phyloP scores from a whole-genome alignment of 192 early-diverging fungal species.

The Entrophospora sp. region DNA sequence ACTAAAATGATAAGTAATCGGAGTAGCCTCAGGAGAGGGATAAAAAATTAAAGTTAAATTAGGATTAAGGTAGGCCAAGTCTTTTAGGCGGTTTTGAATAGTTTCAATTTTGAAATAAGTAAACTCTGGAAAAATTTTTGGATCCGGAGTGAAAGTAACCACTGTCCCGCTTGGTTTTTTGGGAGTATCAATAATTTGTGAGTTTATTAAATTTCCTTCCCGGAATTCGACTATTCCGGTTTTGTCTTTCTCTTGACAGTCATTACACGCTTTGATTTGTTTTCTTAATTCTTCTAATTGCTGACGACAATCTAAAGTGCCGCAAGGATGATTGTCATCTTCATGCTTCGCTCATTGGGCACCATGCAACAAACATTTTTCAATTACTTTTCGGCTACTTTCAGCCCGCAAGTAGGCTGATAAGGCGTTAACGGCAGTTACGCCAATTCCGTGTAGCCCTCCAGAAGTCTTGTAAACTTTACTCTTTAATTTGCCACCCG shows the following conservation, averaged over 20 bases:
- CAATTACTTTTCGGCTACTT: neutral
- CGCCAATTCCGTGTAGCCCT: constrained; percentile 1
- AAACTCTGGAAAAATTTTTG: constrained; percentile 9
- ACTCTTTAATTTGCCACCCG: neutral
- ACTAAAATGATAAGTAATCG: constrained; percentile 1
- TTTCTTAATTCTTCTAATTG: too few relatives aligned
- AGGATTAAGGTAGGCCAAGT: constrained; percentile 8
- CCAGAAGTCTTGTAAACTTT: constrained; percentile 14
- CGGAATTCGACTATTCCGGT: neutral
- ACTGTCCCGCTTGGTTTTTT: neutral
- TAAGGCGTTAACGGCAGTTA: neutral
- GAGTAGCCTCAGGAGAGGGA: neutral
- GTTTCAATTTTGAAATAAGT: constrained; percentile 7
- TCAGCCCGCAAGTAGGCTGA: neutral
- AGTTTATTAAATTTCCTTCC: neutral
- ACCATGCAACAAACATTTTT: too few relatives aligned
- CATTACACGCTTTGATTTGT: too few relatives aligned
- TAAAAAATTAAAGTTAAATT: neutral
- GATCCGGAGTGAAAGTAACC: constrained; percentile 1
- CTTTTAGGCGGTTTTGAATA: constrained; percentile 7
- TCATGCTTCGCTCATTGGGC: too few relatives aligned
- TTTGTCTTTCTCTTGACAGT: too few relatives aligned
- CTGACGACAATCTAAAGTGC: too few relatives aligned
- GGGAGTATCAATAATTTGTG: constrained; percentile 3
- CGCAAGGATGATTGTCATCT: too few relatives aligned